phyloP scores from a whole-genome alignment of 768 basidiomycete genomes.

The Pulveroboletus sp. region DNA sequence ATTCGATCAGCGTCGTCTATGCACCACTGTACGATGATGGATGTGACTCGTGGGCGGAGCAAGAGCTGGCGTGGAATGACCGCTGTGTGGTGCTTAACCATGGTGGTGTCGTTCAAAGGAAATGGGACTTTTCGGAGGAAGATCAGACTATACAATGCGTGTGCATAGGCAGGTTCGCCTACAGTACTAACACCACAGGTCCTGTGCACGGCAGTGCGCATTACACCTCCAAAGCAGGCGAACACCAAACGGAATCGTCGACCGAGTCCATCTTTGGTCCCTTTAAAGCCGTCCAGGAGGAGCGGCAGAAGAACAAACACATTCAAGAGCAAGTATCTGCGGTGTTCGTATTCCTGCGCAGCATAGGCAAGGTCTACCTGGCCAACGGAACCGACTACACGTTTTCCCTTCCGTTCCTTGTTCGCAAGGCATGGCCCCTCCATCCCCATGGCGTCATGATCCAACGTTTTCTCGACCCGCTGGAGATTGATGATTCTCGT shows the following conservation, averaged over 20 bases:
- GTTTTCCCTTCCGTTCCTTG: slow-evolving; percentile 76
- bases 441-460: slow-evolving; percentile 76
- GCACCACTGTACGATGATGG: slow-evolving; percentile 38
- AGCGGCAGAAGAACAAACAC: slow-evolving; percentile 37
- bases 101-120: slow-evolving; percentile 64
- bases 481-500: slow-evolving; percentile 63
- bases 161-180: slow-evolving; percentile 70
- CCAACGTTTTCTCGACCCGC: slow-evolving; percentile 64
- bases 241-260: slow-evolving; percentile 14
- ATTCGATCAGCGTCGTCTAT: slow-evolving; percentile 38
- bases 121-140: slow-evolving; percentile 73
- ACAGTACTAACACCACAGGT: slow-evolving; percentile 32
- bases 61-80: slow-evolving; percentile 69
- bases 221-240: slow-evolving; percentile 22
- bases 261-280: slow-evolving; percentile 37
- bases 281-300: slow-evolving; percentile 37
- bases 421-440: slow-evolving; percentile 73
- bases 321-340: slow-evolving; percentile 43
- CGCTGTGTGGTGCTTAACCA: slow-evolving; percentile 56
- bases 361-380: slow-evolving; percentile 66
- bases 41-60: slow-evolving; percentile 43
- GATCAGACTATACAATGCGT: slow-evolving; percentile 73
- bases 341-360: slow-evolving; percentile 75
- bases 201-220: slow-evolving; percentile 25
- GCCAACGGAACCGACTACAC: slow-evolving; percentile 70